Percentiles rank a stretch among this genome's conserved stretches.
Conservation (phyloP, 768 basidiomycete species). For the Phylloporus sp. region DNA sequence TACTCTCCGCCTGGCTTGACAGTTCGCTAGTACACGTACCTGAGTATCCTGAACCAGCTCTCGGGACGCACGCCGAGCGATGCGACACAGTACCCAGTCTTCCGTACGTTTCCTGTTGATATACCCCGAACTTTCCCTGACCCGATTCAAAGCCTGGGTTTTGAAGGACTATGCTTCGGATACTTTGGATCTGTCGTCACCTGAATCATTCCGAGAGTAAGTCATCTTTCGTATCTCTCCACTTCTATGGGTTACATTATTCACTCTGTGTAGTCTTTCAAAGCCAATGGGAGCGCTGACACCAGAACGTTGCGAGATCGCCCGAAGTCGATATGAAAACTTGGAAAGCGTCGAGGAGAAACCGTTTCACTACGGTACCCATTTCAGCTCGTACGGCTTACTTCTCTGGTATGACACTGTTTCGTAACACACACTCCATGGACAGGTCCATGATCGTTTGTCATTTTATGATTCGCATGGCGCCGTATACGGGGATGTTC, state of each 20-base stretch:
- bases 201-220: constrained; percentile 69
- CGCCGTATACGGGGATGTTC: constrained; percentile 93
- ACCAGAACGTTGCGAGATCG: constrained; percentile 66
- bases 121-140: background rate
- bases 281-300: constrained; percentile 92
- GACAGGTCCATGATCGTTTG: constrained; percentile 86
- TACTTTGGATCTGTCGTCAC: constrained; percentile 58
- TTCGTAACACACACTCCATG: constrained; percentile 1
- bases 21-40: constrained; percentile 69
- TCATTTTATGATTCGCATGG: constrained; percentile 86
- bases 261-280: constrained; percentile 50
- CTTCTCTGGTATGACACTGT: background rate
- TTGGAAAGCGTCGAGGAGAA: constrained; percentile 77
- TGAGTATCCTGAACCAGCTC: constrained; percentile 86
- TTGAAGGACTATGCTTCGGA: constrained; percentile 78
- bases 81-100: constrained; percentile 92
- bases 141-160: constrained; percentile 69
- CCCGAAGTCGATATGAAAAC: constrained; percentile 68
- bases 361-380: constrained; percentile 92
- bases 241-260: background rate
- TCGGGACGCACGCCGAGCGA: constrained; percentile 93
- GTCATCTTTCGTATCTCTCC: constrained; percentile 20
- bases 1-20: background rate
- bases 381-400: constrained; percentile 67
- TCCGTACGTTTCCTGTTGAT: constrained; percentile 49